Evolutionary conservation across 306 rosid species (phyloP).

Genomic region (Hippophae rhamnoides): DNA sequence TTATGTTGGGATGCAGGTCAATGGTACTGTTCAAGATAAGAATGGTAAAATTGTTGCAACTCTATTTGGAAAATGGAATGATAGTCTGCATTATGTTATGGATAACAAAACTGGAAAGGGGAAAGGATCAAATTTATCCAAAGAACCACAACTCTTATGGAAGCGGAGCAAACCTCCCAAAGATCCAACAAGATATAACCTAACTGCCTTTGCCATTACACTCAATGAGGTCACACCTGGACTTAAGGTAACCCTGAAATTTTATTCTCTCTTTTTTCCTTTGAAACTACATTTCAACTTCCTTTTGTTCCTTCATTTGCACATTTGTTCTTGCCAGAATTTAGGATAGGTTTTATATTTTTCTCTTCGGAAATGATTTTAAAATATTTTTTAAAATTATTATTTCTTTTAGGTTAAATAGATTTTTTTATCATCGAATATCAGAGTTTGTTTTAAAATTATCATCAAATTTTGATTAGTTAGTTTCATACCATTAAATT

Average conservation of each 20-base stretch:
- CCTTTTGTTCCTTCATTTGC: constrained; percentile 9
- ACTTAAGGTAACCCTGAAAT: constrained; percentile 48
- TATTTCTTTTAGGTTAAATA: too few species aligned
- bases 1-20: constrained; percentile 37
- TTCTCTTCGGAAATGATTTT: too few species aligned
- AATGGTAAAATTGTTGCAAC: constrained; percentile 85
- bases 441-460: too few species aligned
- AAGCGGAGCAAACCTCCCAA: constrained; percentile 75
- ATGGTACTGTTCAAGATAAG: constrained; percentile 78
- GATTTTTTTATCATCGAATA: too few species aligned
- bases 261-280: too few species aligned
- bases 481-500: too few species aligned
- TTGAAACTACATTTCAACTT: background rate
- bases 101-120: constrained; percentile 80
- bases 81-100: constrained; percentile 70
- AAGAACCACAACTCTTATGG: constrained; percentile 81
- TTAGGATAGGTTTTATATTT: too few species aligned
- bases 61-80: constrained; percentile 96
- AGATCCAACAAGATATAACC: constrained; percentile 77
- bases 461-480: too few species aligned
- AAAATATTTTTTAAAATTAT: too few species aligned
- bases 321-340: too few species aligned
- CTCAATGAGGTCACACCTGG: constrained; percentile 84
- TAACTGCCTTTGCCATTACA: constrained; percentile 90
- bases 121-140: constrained; percentile 62